These are phyloP conservation scores for Pachysandra terminalis DNA, from an alignment of 164 flowering plant species.

Conservation along the genomic window DNA sequence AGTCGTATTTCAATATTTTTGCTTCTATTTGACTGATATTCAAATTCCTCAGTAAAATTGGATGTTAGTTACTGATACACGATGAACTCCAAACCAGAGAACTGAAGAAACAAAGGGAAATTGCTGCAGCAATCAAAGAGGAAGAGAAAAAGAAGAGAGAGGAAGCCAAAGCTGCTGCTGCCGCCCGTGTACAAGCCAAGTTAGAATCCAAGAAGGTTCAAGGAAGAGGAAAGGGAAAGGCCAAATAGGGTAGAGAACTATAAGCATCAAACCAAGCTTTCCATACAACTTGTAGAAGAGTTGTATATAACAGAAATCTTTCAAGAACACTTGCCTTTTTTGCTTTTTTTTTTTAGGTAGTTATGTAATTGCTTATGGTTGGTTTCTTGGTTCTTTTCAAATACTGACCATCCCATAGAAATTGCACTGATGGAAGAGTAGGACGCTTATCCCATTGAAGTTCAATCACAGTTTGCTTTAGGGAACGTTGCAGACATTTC, in stretches of 20 bases:
- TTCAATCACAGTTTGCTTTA: no score
- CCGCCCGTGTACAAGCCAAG: slow-evolving; percentile 90
- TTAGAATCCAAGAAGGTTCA: slow-evolving; percentile 75
- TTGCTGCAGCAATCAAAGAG: slow-evolving; percentile 79
- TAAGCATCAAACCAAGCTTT: no score
- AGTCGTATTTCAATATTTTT: slow-evolving; percentile 25
- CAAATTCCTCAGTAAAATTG: background rate
- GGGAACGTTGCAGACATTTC: no score
- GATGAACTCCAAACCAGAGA: slow-evolving; percentile 43
- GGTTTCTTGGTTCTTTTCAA: no score
- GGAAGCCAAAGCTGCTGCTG: slow-evolving; percentile 95
- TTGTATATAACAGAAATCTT: no score
- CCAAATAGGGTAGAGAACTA: slow-evolving; percentile 37
- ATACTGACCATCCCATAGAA: no score
- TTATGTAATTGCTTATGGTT: no score
- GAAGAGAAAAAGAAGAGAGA: slow-evolving; percentile 93
- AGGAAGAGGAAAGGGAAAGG: slow-evolving; percentile 88
- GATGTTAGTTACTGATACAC: background rate
- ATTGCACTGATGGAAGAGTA: no score
- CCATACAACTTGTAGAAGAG: no score
- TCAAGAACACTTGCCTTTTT: no score
- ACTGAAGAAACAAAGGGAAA: slow-evolving; percentile 87
- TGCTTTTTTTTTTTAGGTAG: no score
- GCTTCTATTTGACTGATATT: background rate
- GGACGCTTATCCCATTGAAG: no score